Conservation (phyloP, 768 basidiomycete genomes). For the Chalciporus pseudorubinellus region DNA sequence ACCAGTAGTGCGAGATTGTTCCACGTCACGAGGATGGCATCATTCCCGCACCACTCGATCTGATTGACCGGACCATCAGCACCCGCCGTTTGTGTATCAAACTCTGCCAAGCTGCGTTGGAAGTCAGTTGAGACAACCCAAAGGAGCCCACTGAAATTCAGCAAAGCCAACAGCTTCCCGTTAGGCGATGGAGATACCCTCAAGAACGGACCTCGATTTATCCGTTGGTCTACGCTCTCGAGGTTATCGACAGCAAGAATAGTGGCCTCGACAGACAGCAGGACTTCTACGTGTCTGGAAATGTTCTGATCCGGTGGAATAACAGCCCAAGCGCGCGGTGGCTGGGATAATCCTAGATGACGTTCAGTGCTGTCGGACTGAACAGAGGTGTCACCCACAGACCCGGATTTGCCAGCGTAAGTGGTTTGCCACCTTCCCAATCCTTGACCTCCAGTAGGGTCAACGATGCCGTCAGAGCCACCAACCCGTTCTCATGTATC, state of each 20-base stretch:
- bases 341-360: constrained; percentile 63
- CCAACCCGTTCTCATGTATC: constrained; percentile 83
- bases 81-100: constrained; percentile 61
- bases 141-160: constrained; percentile 68
- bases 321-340: constrained; percentile 82
- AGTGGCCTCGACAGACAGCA: constrained; percentile 77
- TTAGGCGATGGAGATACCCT: constrained; percentile 90
- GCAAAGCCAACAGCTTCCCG: constrained; percentile 85
- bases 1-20: constrained; percentile 73
- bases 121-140: constrained; percentile 98
- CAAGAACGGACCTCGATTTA: constrained; percentile 85
- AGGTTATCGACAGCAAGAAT: constrained; percentile 86
- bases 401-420: constrained; percentile 76
- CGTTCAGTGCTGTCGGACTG: constrained; percentile 8
- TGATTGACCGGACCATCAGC: constrained; percentile 61
- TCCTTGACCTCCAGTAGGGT: constrained; percentile 83
- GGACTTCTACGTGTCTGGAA: constrained; percentile 86
- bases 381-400: constrained; percentile 27
- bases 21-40: constrained; percentile 90
- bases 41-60: constrained; percentile 95
- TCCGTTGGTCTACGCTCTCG: constrained; percentile 83
- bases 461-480: constrained; percentile 76
- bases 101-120: constrained; percentile 83
- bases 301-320: constrained; percentile 89
- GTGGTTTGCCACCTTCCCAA: constrained; percentile 77